Evolutionary conservation across 371 early-diverging fungal genomes (phyloP), one percentile per base, ranked within the genome.

Genomic region (Rhizopus microsporus): DNA sequence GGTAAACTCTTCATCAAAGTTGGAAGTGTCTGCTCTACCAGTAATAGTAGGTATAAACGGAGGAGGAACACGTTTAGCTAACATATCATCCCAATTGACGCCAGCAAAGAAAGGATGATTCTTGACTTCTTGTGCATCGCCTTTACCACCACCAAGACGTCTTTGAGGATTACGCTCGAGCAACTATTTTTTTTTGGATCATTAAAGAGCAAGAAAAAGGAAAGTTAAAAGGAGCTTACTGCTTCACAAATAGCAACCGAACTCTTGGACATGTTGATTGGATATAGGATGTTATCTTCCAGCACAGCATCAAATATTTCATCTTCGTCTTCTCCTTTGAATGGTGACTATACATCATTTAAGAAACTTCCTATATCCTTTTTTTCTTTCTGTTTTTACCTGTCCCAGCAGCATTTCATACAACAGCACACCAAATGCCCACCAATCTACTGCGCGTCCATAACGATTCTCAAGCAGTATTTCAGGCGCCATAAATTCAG

Each of bases 401-500:
- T 82, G 92, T 33, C 96, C 96, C 37, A 95, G 75, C 44, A 96
- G 71, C 96, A 99, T 95, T 80, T 99, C 98, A 70, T 97, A 99
- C 43, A 99, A 86, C 64, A 99, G 74, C 4, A 99, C 97, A 54
- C 99, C 99, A 70, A 98, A 92, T 0, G 99, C 94, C 99, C 99
- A 99, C 95, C 99, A 97, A 77, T 99, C 99, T 0, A 95, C 97
- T 0, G 92, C 89, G 33, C 90, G 87, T 5, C 90, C 93, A 72
- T 99, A 99, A 40, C 87, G 86, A 71, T 93, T 89, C 61, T 95
- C 96, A 40, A 84, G 72, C 15, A 99, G 77, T 39, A 99, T 95
- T 69, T 99, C 99, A 13, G 99, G 99, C 3, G 99, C 99, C 95
- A 99, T 97, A 69, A 96, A 99, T 75, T 99, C 99, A 12, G 99